A percentile compares a stretch with the other conserved stretches of the same genome.
Evolutionary conservation across 768 basidiomycete species (phyloP).

Genomic region (Naganishia kalamii): DNA sequence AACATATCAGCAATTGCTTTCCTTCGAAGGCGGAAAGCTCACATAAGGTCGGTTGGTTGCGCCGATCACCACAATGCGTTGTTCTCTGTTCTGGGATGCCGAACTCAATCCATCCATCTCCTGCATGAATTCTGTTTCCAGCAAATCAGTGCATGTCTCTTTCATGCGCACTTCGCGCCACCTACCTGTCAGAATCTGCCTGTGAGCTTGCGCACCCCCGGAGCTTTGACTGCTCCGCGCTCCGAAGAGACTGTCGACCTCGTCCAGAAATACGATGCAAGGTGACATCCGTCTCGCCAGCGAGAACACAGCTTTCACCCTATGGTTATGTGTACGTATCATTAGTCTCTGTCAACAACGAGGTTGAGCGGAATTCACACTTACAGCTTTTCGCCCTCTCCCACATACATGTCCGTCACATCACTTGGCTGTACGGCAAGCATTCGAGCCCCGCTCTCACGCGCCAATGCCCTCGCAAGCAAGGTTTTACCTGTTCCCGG

Average conservation of each 20-base stretch:
- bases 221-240: constrained; percentile 66
- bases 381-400: constrained; percentile 44
- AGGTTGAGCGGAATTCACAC: constrained; percentile 20
- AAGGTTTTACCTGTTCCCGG: constrained; percentile 81
- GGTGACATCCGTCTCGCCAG: constrained; percentile 78
- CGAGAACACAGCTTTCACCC: constrained; percentile 76
- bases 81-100: constrained; percentile 63
- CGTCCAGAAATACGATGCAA: constrained; percentile 89
- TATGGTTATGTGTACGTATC: not conserved
- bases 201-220: constrained; percentile 73
- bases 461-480: constrained; percentile 80
- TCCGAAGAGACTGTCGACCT: constrained; percentile 87
- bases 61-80: constrained; percentile 81
- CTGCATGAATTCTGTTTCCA: constrained; percentile 45
- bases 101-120: constrained; percentile 82
- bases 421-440: constrained; percentile 79
- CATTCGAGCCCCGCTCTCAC: constrained; percentile 91
- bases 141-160: not conserved
- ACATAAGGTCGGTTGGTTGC: constrained; percentile 67
- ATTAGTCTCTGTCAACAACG: too few relatives aligned
- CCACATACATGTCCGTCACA: constrained; percentile 73
- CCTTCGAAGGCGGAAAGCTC: not conserved
- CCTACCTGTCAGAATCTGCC: constrained; percentile 56
- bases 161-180: not conserved
- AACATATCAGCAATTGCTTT: not conserved